Conservation (phyloP, 805 yeast species). For the Nakazawaea wyomingensis region DNA sequence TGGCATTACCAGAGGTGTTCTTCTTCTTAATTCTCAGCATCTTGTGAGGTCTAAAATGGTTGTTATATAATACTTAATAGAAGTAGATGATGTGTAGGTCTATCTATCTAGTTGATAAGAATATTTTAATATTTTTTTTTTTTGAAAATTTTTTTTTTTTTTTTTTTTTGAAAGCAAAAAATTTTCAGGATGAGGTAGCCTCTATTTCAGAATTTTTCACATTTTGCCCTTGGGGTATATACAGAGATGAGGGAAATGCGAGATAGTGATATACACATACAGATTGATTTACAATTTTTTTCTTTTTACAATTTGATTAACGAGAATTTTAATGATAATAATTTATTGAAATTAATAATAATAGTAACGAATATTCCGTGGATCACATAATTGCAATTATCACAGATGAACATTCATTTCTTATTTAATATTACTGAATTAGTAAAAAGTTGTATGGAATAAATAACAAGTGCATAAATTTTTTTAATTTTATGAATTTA, state of each 20-base stretch:
- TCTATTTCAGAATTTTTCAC: too few relatives aligned
- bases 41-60: background rate
- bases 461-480: background rate
- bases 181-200: conserved; percentile 3
- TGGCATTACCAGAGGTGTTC: conserved; percentile 84
- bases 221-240: too few relatives aligned
- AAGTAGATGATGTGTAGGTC: background rate
- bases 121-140: background rate
- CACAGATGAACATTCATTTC: too few relatives aligned
- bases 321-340: too few relatives aligned
- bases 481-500: conserved; percentile 33
- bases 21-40: conserved; percentile 75
- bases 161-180: too few relatives aligned
- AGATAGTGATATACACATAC: background rate
- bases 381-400: too few relatives aligned
- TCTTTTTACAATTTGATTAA: too few relatives aligned
- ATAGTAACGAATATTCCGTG: too few relatives aligned
- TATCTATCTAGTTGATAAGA: background rate
- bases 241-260: too few relatives aligned
- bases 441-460: conserved; percentile 1
- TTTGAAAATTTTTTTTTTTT: background rate
- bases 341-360: too few relatives aligned
- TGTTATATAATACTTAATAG: too few relatives aligned
- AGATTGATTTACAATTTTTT: too few relatives aligned
- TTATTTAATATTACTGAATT: background rate